Percentiles rank a stretch among this genome's conserved stretches.
phyloP scores from a whole-genome alignment of 1,284 basidiomycete species.

The Cryptococcus sp. region DNA sequence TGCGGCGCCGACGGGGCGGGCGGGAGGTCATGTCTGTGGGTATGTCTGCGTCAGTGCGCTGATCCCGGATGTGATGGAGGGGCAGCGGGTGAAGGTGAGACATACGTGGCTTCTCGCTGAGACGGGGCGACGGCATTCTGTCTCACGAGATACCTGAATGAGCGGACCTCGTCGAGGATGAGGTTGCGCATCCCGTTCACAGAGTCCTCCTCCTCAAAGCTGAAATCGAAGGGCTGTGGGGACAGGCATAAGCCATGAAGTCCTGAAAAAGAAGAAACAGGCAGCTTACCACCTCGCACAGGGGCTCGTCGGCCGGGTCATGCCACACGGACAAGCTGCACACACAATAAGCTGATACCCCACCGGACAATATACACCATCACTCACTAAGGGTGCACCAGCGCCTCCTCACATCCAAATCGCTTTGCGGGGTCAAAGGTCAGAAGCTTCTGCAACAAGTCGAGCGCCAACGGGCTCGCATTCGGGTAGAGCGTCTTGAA shows the following conservation, averaged over 20 bases:
- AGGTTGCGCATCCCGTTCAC: slow-evolving; percentile 96
- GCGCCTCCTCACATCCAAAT: slow-evolving; percentile 91
- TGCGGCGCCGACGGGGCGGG: slow-evolving; percentile 25
- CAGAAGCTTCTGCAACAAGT: slow-evolving; percentile 84
- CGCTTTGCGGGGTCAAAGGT: slow-evolving; percentile 95
- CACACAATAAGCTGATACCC: background rate
- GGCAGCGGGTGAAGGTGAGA: background rate
- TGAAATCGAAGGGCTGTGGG: slow-evolving; percentile 83
- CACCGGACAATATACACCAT: background rate
- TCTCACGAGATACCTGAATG: slow-evolving; percentile 45
- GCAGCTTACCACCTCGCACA: slow-evolving; percentile 62
- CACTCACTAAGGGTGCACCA: slow-evolving; percentile 79
- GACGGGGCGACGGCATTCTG: slow-evolving; percentile 31
- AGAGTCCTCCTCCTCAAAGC: slow-evolving; percentile 94
- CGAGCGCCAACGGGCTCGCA: slow-evolving; percentile 89
- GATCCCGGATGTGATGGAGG: background rate
- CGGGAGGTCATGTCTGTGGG: slow-evolving; percentile 33
- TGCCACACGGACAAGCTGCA: slow-evolving; percentile 77
- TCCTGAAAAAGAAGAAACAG: slow-evolving; percentile 7
- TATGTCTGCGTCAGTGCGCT: background rate
- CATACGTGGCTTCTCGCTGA: slow-evolving; percentile 28
- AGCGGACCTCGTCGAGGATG: slow-evolving; percentile 88
- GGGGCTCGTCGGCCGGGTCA: slow-evolving; percentile 85
- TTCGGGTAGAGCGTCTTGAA: slow-evolving; percentile 88
- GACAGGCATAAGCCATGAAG: background rate